Conservation (phyloP, 2,329 filamentous ascomycete species). For the Biscogniauxia mediterranea region DNA sequence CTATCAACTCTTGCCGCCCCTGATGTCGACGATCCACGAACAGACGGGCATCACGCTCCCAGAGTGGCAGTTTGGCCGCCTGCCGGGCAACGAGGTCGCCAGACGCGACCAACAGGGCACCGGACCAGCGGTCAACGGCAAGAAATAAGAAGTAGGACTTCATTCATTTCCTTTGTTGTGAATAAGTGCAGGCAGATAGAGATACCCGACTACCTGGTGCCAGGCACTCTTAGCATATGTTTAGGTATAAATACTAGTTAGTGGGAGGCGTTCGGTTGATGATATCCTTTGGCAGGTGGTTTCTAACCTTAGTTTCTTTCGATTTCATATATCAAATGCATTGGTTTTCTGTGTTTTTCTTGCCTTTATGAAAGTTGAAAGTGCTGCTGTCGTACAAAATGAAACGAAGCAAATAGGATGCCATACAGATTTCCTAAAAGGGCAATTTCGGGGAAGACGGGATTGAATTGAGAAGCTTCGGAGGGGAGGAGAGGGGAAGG, state of each 20-base stretch:
- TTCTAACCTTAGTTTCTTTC: not conserved
- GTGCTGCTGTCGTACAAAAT: too few species aligned
- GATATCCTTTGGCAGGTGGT: slow-evolving; percentile 1
- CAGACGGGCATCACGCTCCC: slow-evolving; percentile 83
- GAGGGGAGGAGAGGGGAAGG: too few species aligned
- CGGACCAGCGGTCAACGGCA: slow-evolving; percentile 9
- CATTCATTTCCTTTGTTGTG: too few species aligned
- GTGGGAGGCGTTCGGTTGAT: not conserved
- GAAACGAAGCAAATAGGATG: too few species aligned
- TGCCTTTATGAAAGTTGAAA: too few species aligned
- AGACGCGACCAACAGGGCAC: slow-evolving; percentile 11
- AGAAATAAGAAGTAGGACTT: slow-evolving; percentile 2
- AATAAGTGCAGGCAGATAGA: too few species aligned
- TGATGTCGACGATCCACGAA: slow-evolving; percentile 83
- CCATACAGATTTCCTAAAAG: slow-evolving; percentile 2
- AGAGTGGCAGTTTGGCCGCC: slow-evolving; percentile 66
- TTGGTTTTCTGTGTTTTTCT: too few species aligned
- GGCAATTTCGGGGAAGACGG: slow-evolving; percentile 2
- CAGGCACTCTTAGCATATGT: too few species aligned
- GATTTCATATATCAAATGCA: not conserved
- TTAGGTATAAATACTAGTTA: too few species aligned
- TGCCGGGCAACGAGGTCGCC: slow-evolving; percentile 31
- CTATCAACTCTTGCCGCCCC: slow-evolving; percentile 79
- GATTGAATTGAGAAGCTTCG: too few species aligned
- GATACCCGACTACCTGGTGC: too few species aligned